A percentile compares a stretch with the other conserved stretches of the same genome.
Evolutionary conservation across 2,329 filamentous ascomycete species (phyloP).

Genomic region (Penicillium sp.): DNA sequence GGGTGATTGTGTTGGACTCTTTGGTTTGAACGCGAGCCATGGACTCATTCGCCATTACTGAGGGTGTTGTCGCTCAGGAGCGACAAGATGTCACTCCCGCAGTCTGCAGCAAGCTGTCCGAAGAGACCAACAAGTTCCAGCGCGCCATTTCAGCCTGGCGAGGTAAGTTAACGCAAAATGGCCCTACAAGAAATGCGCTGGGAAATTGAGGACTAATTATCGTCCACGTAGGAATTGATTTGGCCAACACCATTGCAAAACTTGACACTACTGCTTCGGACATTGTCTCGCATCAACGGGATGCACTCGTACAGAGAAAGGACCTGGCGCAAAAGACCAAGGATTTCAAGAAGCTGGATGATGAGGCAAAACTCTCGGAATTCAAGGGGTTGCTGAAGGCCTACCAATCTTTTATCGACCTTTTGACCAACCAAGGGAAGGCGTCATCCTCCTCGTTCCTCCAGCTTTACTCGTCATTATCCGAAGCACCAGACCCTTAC

Average conservation of each 20-base stretch:
- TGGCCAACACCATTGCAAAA: conserved; percentile 77
- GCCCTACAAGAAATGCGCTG: background rate
- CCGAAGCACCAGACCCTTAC: conserved; percentile 95
- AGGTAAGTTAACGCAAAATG: conserved; percentile 60
- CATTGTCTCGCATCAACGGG: conserved; percentile 87
- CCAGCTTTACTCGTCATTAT: conserved; percentile 87
- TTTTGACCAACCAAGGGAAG: conserved; percentile 94
- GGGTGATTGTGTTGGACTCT: conserved; percentile 25
- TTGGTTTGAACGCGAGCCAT: conserved; percentile 32
- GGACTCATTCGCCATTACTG: conserved; percentile 48
- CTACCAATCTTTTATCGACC: conserved; percentile 96
- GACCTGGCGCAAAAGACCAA: conserved; percentile 99
- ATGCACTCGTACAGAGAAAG: conserved; percentile 94
- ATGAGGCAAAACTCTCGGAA: conserved; percentile 80
- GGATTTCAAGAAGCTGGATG: conserved; percentile 92
- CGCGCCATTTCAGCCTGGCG: conserved; percentile 94
- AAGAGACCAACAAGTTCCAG: conserved; percentile 89
- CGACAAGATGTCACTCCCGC: conserved; percentile 30
- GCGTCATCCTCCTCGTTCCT: conserved; percentile 90
- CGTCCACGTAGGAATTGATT: conserved; percentile 66
- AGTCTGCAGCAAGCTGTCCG: conserved; percentile 40
- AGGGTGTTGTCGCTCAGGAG: conserved; percentile 40
- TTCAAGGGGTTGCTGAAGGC: conserved; percentile 90
- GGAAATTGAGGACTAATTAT: conserved; percentile 3
- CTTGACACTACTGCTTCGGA: conserved; percentile 95